These are phyloP conservation scores for Clonostachys rhizophaga DNA, from an alignment of 2,329 filamentous ascomycete genomes.

Conservation along the genomic window DNA sequence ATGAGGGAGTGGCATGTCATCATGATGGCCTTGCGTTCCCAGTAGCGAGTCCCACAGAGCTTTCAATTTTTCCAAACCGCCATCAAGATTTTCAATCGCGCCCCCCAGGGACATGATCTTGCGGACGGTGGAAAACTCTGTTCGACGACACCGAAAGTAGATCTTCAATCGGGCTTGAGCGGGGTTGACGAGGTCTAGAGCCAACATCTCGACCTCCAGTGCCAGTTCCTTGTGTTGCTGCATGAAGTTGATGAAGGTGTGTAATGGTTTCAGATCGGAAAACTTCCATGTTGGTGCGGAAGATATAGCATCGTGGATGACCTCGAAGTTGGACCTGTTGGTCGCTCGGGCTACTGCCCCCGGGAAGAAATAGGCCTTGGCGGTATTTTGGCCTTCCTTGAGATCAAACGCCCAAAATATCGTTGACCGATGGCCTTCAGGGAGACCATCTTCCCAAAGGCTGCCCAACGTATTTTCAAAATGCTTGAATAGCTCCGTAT, in stretches of 20 bases:
- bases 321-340: slow-evolving; percentile 1
- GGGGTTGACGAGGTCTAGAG: slow-evolving; percentile 20
- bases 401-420: slow-evolving; percentile 19
- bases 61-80: slow-evolving; percentile 8
- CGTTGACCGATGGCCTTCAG: slow-evolving; percentile 6
- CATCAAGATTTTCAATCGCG: slow-evolving; percentile 3
- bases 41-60: slow-evolving; percentile 12
- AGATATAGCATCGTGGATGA: slow-evolving; percentile 12
- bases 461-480: slow-evolving; percentile 1
- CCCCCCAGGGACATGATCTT: slow-evolving; percentile 15
- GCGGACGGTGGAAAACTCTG: slow-evolving; percentile 17
- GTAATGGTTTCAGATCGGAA: not conserved
- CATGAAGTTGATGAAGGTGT: not conserved
- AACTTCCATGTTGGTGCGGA: slow-evolving; percentile 3
- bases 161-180: slow-evolving; percentile 24
- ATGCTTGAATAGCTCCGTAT: slow-evolving; percentile 9
- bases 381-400: slow-evolving; percentile 4
- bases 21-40: not conserved
- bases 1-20: slow-evolving; percentile 8
- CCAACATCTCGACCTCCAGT: slow-evolving; percentile 17
- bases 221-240: not conserved
- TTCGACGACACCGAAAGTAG: slow-evolving; percentile 22
- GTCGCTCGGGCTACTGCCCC: slow-evolving; percentile 6
- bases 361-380: slow-evolving; percentile 18
- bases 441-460: not conserved